Base-by-base conservation (phyloP, 495 filamentous ascomycete genomes). In the Aspergillus homomorphus region DNA sequence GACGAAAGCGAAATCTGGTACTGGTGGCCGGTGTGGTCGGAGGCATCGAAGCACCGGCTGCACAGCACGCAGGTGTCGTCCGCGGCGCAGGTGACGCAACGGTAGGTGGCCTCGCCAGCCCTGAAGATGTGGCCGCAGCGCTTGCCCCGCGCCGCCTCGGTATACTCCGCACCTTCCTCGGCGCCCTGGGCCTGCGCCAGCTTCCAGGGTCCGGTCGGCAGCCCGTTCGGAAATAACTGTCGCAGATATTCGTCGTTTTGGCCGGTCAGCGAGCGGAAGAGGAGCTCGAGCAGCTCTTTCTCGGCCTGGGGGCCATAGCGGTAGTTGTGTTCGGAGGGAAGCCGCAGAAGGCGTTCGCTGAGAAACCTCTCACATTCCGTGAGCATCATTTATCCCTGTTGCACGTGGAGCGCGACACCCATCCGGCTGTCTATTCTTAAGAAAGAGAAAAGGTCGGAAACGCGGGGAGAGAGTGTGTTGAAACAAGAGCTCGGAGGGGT, bases 101-200 rank as follows among this genome's bases (percentile, higher is more conserved):
- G 83, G 65, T 97, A 98, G 41, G 91, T 91, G 43, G 92, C 90
- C 75, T 98, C 94, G 2, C 92, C 94, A 24, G 79, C 79, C 70
- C 90, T 88, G 79, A 98, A 95, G 60, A 98, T 98, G 77, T 98
- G 94, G 8, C 94, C 94, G 68, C 94, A 98, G n/a, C 90, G 85
- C 70, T 93, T 96, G 51, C 94, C 94, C 63, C 92, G 84, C 45
- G 95, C 94, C 28, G 88, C 88, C 60, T 90, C 89, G 51, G 89
- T 95, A 71, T 98, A 98, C 69, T 98, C 94, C 4, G 93, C 90
- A 12, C 94, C 94, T 62, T 96, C 92, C 48, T 88, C 79, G 9
- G 91, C 89, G n/a, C 93, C 94, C 67, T 97, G 95, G 20, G 91
- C 92, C 54, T 87, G 84, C 41, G 87, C 80, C 26, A 98, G 77